Base-by-base conservation (phyloP, 2,329 filamentous ascomycete species). In the Neopestalotiopsis rosae region DNA sequence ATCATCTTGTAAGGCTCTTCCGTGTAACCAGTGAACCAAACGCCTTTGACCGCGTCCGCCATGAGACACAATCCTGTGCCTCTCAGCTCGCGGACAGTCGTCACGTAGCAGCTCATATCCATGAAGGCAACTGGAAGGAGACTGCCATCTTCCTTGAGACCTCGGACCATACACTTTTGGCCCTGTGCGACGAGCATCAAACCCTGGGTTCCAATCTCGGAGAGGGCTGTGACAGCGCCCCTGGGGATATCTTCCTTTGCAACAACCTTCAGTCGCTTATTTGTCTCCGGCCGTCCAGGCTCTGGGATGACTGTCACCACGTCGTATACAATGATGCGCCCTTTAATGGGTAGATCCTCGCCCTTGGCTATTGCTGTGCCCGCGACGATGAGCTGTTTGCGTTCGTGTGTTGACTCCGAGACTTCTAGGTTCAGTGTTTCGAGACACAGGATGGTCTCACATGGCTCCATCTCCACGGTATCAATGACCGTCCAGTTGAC, bases 1-100 rank as follows among this genome's bases (percentile, higher is more conserved):
- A 94, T 92, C 90, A 99, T 94, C 73, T 93, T 95, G 79, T 98
- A 99, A 0, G 96, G 96, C 76, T 98, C 96, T 81, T 99, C 95
- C 9, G 93, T 96, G 77, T 98, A 99, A 0, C 96, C 96, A 0
- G 94, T 93, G 74, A 99, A 97, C 94, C 96, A 98, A 2, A 98
- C 86, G 0, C 96, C 96, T 82, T 97, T 97, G 78, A 96, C 90
- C 0, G 92, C 93, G 81, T 99, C 96, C 0, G 93, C 93, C 82
- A 98, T 90, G 12, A 97, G 86, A 76, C 93, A 94, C 78, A 99
- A 86, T 0, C 95, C 95, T 0, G 94, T 97, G 1, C 92, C 90
- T 3, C 90, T 90, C 20, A 99, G 86, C 75, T 94, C 93, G 76
- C 95, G 96, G 67, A 94, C 88, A n/a, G 92, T 90, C 2, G 91